phyloP scores from a whole-genome alignment of 2,329 filamentous ascomycete genomes.

The Ascochyta rabiei region DNA sequence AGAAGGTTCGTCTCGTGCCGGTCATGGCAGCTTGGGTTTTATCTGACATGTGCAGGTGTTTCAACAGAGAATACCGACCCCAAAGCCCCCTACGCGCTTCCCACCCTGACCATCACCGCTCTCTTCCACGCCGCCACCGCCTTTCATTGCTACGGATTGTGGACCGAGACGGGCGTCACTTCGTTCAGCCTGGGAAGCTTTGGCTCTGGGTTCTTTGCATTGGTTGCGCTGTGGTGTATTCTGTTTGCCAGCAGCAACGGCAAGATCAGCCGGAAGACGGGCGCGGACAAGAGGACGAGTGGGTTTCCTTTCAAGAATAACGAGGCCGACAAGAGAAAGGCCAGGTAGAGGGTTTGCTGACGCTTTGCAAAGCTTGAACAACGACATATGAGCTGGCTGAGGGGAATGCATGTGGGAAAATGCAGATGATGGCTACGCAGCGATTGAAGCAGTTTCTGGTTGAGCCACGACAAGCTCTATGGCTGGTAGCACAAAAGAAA shows the following conservation, averaged over 20 bases:
- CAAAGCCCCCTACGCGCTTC: conserved; percentile 60
- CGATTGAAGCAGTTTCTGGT: neutral
- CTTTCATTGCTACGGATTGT: conserved; percentile 69
- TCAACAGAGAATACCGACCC: conserved; percentile 45
- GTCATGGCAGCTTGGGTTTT: neutral
- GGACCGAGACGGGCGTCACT: conserved; percentile 60
- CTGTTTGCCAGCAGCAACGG: conserved; percentile 64
- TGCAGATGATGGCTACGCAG: neutral
- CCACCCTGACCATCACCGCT: conserved; percentile 69
- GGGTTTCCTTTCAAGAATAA: conserved; percentile 70
- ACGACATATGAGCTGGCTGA: neutral
- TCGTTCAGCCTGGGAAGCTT: conserved; percentile 66
- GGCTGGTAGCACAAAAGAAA: neutral
- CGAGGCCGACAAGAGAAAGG: conserved; percentile 61
- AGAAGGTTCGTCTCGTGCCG: conserved; percentile 30
- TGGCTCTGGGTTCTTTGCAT: conserved; percentile 63
- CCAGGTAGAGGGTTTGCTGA: conserved; percentile 22
- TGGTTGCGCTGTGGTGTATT: conserved; percentile 69
- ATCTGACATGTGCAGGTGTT: conserved; percentile 29
- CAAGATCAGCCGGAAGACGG: conserved; percentile 66
- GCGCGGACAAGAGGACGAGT: conserved; percentile 69
- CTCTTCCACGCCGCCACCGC: conserved; percentile 66
- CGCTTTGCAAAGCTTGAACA: neutral
- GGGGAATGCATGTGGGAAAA: neutral
- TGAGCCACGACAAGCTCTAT: neutral